Percentiles rank a stretch among this genome's conserved stretches.
Evolutionary conservation across 2,329 filamentous ascomycete genomes (phyloP).

Genomic region (Fusarium sp.): DNA sequence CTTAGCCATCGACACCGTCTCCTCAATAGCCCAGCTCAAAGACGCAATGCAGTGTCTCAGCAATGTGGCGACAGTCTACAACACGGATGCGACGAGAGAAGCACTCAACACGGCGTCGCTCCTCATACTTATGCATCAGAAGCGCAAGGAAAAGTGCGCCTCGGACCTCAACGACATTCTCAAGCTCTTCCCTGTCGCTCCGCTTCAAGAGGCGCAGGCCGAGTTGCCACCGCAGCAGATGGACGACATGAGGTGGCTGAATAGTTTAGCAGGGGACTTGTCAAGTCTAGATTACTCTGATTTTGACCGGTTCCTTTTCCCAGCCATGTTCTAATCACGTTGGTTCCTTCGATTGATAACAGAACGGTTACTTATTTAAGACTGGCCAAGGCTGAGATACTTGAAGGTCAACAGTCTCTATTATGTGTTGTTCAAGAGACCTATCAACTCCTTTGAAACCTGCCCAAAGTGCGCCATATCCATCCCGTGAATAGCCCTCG

Average conservation of each 20-base stretch:
- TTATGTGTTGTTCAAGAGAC: background rate
- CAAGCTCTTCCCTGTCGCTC: constrained; percentile 47
- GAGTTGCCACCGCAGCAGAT: constrained; percentile 19
- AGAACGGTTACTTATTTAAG: background rate
- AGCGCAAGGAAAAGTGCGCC: constrained; percentile 59
- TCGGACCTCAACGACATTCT: constrained; percentile 53
- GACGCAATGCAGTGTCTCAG: constrained; percentile 63
- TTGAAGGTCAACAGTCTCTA: background rate
- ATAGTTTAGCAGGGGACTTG: constrained; percentile 57
- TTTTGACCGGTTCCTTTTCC: constrained; percentile 54
- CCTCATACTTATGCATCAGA: constrained; percentile 64
- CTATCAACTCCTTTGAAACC: background rate
- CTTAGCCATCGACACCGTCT: constrained; percentile 64
- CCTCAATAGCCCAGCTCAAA: constrained; percentile 60
- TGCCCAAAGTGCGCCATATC: background rate
- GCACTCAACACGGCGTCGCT: constrained; percentile 66
- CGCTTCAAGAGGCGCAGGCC: constrained; percentile 3
- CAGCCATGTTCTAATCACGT: constrained; percentile 10
- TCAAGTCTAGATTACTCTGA: constrained; percentile 58
- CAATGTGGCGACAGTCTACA: constrained; percentile 56
- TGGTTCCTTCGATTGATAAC: background rate
- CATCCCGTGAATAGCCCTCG: background rate
- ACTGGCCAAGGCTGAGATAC: background rate
- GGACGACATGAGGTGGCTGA: constrained; percentile 51
- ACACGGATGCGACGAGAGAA: constrained; percentile 62